phyloP scores from a whole-genome alignment of 73 alveolate species.

The Blepharisma stoltei region DNA sequence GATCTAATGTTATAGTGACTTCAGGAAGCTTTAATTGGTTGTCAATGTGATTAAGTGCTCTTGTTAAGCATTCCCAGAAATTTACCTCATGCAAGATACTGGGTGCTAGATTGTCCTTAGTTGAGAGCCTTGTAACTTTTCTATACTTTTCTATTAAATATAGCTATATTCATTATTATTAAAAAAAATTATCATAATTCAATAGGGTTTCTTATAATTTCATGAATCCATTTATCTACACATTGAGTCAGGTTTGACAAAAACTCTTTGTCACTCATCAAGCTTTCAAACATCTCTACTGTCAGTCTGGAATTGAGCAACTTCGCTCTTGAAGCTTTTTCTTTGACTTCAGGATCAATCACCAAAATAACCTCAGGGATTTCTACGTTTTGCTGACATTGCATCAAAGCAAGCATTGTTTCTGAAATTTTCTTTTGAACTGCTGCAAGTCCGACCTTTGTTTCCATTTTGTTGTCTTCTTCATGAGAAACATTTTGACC shows the following conservation, averaged over 20 bases:
- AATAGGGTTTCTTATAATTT: too few relatives aligned
- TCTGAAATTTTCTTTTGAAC: slow-evolving; percentile 55
- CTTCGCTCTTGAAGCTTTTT: slow-evolving; percentile 27
- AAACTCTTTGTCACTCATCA: slow-evolving; percentile 36
- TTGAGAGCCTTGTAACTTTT: slow-evolving; percentile 57
- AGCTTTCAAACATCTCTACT: slow-evolving; percentile 52
- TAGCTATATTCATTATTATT: too few relatives aligned
- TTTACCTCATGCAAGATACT: slow-evolving; percentile 82
- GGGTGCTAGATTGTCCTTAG: slow-evolving; percentile 65
- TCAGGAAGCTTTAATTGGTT: slow-evolving; percentile 85
- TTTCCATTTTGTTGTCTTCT: slow-evolving; percentile 33
- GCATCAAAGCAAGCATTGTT: slow-evolving; percentile 54
- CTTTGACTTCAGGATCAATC: slow-evolving; percentile 46
- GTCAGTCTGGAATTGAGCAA: slow-evolving; percentile 33
- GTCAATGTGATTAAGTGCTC: slow-evolving; percentile 75
- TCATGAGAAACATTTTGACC: slow-evolving; percentile 31
- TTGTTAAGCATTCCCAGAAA: slow-evolving; percentile 76
- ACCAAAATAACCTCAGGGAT: slow-evolving; percentile 59
- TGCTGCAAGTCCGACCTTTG: slow-evolving; percentile 44
- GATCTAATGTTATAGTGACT: slow-evolving; percentile 79
- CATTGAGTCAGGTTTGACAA: slow-evolving; percentile 39
- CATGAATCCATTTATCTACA: slow-evolving; percentile 80
- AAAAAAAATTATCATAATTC: too few relatives aligned
- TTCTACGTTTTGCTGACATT: slow-evolving; percentile 57
- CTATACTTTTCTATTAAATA: too few relatives aligned